These are phyloP conservation scores for Carpinus viminea DNA, from an alignment of 306 rosid species.

Conservation along the genomic window DNA sequence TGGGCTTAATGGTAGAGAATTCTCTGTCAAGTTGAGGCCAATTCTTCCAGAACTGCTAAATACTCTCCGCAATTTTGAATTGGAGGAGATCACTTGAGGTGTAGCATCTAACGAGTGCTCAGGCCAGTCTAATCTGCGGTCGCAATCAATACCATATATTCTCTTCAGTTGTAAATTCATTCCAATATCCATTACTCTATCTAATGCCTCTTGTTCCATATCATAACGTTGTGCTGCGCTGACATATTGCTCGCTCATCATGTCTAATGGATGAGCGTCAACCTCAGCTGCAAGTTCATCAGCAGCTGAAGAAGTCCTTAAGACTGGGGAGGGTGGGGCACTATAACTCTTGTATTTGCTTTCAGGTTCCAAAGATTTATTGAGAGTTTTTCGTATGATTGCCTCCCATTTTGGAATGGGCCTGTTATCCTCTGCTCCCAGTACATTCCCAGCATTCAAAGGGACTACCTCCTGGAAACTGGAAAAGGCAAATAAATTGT, in stretches of 20 bases:
- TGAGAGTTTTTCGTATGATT: constrained; percentile 74
- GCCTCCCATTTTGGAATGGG: constrained; percentile 94
- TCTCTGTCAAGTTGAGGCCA: constrained; percentile 54
- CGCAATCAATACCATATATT: constrained; percentile 59
- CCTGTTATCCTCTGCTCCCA: constrained; percentile 85
- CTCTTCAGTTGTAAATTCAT: constrained; percentile 53
- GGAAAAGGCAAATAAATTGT: constrained; percentile 17
- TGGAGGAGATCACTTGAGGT: constrained; percentile 60
- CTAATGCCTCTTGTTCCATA: constrained; percentile 40
- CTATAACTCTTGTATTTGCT: constrained; percentile 71
- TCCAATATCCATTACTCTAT: constrained; percentile 43
- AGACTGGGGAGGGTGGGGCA: constrained; percentile 89
- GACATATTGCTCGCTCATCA: constrained; percentile 41
- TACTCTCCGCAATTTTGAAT: constrained; percentile 72
- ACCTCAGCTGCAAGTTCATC: constrained; percentile 65
- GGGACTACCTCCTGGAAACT: constrained; percentile 98
- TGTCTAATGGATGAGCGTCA: constrained; percentile 48
- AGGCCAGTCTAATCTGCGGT: constrained; percentile 79
- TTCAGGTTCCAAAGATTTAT: constrained; percentile 67
- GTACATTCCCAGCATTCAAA: constrained; percentile 87
- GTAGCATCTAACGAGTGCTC: constrained; percentile 78
- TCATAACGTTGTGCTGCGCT: constrained; percentile 29
- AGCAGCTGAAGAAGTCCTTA: constrained; percentile 76
- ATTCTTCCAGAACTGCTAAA: constrained; percentile 79
- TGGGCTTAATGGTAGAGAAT: constrained; percentile 33